Conservation (phyloP, 2,329 filamentous ascomycete species). For the Akanthomyces lecanii region DNA sequence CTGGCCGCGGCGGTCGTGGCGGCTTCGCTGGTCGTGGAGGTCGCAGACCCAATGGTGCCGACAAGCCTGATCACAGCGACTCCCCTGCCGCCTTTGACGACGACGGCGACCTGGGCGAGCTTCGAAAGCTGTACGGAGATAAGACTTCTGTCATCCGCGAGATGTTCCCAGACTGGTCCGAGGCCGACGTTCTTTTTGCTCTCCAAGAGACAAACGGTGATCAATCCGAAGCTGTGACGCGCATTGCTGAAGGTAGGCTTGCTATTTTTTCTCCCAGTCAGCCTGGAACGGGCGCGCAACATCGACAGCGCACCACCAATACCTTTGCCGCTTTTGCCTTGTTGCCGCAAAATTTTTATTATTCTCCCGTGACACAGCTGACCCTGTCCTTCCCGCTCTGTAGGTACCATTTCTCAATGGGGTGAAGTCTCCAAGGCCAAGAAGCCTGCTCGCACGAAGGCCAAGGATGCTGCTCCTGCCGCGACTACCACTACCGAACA, state of each 20-base stretch:
- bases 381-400: slow-evolving; percentile 22
- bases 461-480: slow-evolving; percentile 53
- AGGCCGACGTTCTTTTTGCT: slow-evolving; percentile 89
- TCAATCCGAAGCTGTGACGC: slow-evolving; percentile 67
- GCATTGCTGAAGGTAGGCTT: slow-evolving; percentile 70
- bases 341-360: neutral
- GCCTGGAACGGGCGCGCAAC: neutral
- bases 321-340: neutral
- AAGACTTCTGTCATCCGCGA: slow-evolving; percentile 82
- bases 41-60: slow-evolving; percentile 67
- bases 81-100: slow-evolving; percentile 63
- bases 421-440: slow-evolving; percentile 77
- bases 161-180: slow-evolving; percentile 92
- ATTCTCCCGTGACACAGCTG: slow-evolving; percentile 23
- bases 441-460: slow-evolving; percentile 58
- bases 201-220: slow-evolving; percentile 84
- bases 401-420: slow-evolving; percentile 78
- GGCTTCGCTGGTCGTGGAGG: slow-evolving; percentile 69
- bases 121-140: slow-evolving; percentile 82
- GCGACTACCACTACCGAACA: slow-evolving; percentile 41
- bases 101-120: slow-evolving; percentile 82
- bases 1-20: slow-evolving; percentile 78
- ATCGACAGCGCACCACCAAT: neutral
- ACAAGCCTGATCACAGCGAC: slow-evolving; percentile 56
- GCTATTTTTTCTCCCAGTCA: neutral